A percentile compares a stretch with the other conserved stretches of the same genome.
These are phyloP conservation scores for Aspergillus pseudonomiae DNA, from an alignment of 2,329 filamentous ascomycete genomes.

Conservation along the genomic window DNA sequence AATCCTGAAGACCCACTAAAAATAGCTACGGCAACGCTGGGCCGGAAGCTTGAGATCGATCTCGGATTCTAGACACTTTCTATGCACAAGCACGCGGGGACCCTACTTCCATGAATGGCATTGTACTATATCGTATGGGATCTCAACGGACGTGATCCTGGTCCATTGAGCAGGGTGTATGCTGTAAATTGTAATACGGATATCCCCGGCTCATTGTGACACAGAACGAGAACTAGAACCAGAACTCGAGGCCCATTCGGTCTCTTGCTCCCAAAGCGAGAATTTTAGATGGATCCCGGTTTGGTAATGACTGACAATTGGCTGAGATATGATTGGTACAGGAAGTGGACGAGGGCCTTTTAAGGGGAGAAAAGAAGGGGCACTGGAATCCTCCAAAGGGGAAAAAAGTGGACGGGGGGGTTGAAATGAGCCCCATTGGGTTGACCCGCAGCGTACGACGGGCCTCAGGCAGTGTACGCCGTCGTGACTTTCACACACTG, in stretches of 20 bases:
- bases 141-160: too few relatives aligned
- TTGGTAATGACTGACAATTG: slow-evolving; percentile 1
- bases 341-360: background rate
- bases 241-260: too few relatives aligned
- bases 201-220: too few relatives aligned
- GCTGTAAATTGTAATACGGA: too few relatives aligned
- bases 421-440: background rate
- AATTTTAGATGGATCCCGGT: background rate
- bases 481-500: background rate
- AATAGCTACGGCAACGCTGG: background rate
- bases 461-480: background rate
- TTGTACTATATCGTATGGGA: background rate
- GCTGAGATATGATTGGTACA: background rate
- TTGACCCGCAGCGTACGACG: background rate
- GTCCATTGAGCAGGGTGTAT: too few relatives aligned
- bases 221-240: too few relatives aligned
- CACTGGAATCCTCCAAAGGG: too few relatives aligned
- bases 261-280: background rate
- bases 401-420: background rate
- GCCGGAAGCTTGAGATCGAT: background rate
- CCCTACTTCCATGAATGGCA: background rate
- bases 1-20: background rate
- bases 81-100: background rate
- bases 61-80: background rate
- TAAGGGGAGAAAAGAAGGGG: too few relatives aligned